A percentile compares a stretch with the other conserved stretches of the same genome.
phyloP scores from a whole-genome alignment of 352 stramenopile species.

The Globisporangium lucens region DNA sequence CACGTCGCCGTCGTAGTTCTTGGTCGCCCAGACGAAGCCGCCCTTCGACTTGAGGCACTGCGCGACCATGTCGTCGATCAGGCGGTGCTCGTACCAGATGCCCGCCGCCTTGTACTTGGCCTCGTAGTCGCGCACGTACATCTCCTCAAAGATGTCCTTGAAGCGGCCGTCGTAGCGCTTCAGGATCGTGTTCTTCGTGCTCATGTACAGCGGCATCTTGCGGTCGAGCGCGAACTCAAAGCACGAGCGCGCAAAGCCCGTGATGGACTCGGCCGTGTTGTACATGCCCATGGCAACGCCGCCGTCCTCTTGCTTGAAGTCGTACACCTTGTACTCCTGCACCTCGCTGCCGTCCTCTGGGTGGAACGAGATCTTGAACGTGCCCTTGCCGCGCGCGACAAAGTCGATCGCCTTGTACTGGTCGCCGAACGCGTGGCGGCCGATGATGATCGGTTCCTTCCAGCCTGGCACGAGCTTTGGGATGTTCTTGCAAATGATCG shows the following conservation, averaged over 20 bases:
- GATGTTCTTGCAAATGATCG: conserved; percentile 86
- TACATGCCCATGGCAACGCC: conserved; percentile 88
- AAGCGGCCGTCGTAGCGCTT: conserved; percentile 87
- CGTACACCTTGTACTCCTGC: conserved; percentile 77
- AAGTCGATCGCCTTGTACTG: conserved; percentile 89
- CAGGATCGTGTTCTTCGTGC: conserved; percentile 91
- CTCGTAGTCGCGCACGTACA: conserved; percentile 84
- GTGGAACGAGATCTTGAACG: conserved; percentile 81
- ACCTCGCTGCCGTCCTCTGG: conserved; percentile 45
- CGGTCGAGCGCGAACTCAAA: conserved; percentile 62
- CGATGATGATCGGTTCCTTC: conserved; percentile 87
- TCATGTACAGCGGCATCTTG: conserved; percentile 80
- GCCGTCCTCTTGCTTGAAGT: conserved; percentile 65
- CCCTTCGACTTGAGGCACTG: conserved; percentile 87
- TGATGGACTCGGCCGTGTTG: conserved; percentile 86
- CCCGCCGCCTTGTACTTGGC: conserved; percentile 61
- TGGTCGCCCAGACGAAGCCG: conserved; percentile 89
- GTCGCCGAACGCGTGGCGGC: conserved; percentile 85
- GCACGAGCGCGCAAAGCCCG: conserved; percentile 60
- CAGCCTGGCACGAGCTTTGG: conserved; percentile 83
- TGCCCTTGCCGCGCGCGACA: conserved; percentile 58
- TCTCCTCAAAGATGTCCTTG: conserved; percentile 87
- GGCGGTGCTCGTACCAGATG: conserved; percentile 82
- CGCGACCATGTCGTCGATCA: conserved; percentile 91
- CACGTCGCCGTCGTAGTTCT: conserved; percentile 92